phyloP scores from a whole-genome alignment of 2,329 filamentous ascomycete species.

The Pestalotiopsis fici region DNA sequence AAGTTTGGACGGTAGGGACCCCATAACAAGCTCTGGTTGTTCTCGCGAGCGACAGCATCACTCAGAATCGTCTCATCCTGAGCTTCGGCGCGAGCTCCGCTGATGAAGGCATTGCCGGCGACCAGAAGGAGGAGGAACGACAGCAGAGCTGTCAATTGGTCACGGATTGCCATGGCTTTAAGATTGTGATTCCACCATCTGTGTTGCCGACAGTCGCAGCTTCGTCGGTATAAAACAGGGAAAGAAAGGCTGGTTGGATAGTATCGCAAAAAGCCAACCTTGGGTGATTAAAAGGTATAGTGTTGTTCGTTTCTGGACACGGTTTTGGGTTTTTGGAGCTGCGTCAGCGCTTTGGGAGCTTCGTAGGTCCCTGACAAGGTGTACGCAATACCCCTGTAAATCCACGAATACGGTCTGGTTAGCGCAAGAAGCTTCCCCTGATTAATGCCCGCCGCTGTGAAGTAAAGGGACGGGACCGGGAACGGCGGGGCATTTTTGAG shows the following conservation, averaged over 20 bases:
- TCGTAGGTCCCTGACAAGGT: background rate
- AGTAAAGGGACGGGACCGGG: background rate
- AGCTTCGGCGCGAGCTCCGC: constrained; percentile 21
- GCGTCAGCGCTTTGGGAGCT: background rate
- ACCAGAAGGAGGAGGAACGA: constrained; percentile 23
- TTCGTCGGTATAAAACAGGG: background rate
- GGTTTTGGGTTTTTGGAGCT: constrained; percentile 7
- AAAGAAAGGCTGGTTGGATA: background rate
- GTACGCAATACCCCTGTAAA: background rate
- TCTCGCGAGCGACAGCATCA: constrained; percentile 51
- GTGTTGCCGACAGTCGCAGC: background rate
- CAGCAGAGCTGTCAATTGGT: constrained; percentile 33
- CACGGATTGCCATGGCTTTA: constrained; percentile 24
- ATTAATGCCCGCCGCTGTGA: background rate
- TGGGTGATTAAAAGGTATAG: background rate
- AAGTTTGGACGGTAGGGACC: constrained; percentile 92
- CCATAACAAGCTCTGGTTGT: constrained; percentile 90
- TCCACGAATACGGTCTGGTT: background rate
- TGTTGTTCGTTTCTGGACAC: constrained; percentile 8
- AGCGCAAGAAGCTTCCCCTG: background rate
- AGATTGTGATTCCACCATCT: background rate
- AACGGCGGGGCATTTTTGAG: background rate
- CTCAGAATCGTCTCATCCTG: constrained; percentile 38
- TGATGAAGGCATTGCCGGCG: constrained; percentile 12
- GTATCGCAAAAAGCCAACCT: background rate